A percentile compares a stretch with the other conserved stretches of the same genome.
These are phyloP conservation scores for Cystobasidium onofrii DNA, from an alignment of 768 basidiomycete genomes.

Conservation along the genomic window DNA sequence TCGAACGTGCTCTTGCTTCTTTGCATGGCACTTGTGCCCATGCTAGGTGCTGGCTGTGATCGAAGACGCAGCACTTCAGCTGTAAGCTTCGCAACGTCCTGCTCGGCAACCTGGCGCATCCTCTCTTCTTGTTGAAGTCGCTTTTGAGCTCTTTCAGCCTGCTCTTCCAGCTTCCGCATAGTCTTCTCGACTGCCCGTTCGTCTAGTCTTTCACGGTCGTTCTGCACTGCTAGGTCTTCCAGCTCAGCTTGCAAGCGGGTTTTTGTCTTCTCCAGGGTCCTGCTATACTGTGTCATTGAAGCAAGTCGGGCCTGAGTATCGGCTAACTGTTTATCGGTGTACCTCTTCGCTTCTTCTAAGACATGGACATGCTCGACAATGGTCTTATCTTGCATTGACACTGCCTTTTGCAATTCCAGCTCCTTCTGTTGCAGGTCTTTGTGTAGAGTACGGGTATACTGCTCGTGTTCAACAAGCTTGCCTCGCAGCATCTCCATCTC, in stretches of 20 bases:
- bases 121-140: constrained; percentile 37
- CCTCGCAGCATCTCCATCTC: constrained; percentile 65
- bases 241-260: constrained; percentile 64
- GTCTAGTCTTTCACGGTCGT: constrained; percentile 21
- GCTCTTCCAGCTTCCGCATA: constrained; percentile 45
- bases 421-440: constrained; percentile 73
- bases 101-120: constrained; percentile 40
- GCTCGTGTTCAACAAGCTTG: constrained; percentile 61
- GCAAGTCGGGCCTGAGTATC: constrained; percentile 71
- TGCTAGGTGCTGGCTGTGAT: neutral
- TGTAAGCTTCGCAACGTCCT: constrained; percentile 36
- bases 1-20: constrained; percentile 31
- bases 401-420: constrained; percentile 67
- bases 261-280: constrained; percentile 77
- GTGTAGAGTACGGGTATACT: constrained; percentile 71
- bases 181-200: constrained; percentile 35
- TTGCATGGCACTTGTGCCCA: constrained; percentile 9
- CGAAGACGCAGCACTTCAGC: constrained; percentile 24
- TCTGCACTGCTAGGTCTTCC: constrained; percentile 67
- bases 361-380: constrained; percentile 97
- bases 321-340: constrained; percentile 80
- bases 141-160: constrained; percentile 41
- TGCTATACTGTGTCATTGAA: constrained; percentile 65
- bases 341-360: constrained; percentile 85
- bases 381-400: constrained; percentile 70